phyloP scores from a whole-genome alignment of 2,329 filamentous ascomycete species.

The Colletotrichum orbiculare region DNA sequence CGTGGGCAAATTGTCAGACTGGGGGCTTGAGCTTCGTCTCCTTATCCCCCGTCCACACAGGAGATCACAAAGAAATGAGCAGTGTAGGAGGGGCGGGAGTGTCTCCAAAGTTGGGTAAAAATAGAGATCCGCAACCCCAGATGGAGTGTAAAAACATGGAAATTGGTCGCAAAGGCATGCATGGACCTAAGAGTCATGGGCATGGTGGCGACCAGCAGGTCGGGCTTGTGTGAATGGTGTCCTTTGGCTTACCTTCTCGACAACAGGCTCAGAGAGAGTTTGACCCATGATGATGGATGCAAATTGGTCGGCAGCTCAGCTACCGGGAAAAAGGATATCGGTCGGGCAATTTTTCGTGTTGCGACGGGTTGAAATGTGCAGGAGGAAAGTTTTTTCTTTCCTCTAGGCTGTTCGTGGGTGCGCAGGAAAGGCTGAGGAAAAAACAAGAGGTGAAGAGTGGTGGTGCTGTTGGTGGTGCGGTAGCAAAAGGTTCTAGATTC shows the following conservation, averaged over 20 bases:
- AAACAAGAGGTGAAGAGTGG: slow-evolving; percentile 23
- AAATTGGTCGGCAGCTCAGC: slow-evolving; percentile 44
- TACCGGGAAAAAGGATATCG: slow-evolving; percentile 38
- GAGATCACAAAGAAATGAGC: slow-evolving; percentile 15
- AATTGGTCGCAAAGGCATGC: slow-evolving; percentile 1
- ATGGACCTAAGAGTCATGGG: not conserved
- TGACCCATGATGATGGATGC: slow-evolving; percentile 82
- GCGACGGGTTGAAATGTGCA: slow-evolving; percentile 12
- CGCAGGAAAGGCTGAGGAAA: slow-evolving; percentile 30
- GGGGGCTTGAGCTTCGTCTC: slow-evolving; percentile 4
- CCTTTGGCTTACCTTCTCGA: slow-evolving; percentile 86
- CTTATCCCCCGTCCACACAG: slow-evolving; percentile 20
- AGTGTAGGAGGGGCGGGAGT: slow-evolving; percentile 13
- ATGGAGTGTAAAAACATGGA: slow-evolving; percentile 3
- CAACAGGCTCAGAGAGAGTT: slow-evolving; percentile 97
- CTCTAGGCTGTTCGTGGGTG: slow-evolving; percentile 27
- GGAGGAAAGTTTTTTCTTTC: slow-evolving; percentile 1
- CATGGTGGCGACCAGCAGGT: slow-evolving; percentile 6
- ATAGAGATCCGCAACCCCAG: not conserved
- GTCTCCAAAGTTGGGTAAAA: not conserved
- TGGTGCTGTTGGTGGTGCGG: slow-evolving; percentile 34
- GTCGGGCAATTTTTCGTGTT: slow-evolving; percentile 26
- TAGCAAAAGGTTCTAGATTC: slow-evolving; percentile 40
- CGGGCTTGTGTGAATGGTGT: not conserved
- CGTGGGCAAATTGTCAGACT: not conserved